Conservation (phyloP, 2,329 filamentous ascomycete genomes). For the Aureobasidium sp. region DNA sequence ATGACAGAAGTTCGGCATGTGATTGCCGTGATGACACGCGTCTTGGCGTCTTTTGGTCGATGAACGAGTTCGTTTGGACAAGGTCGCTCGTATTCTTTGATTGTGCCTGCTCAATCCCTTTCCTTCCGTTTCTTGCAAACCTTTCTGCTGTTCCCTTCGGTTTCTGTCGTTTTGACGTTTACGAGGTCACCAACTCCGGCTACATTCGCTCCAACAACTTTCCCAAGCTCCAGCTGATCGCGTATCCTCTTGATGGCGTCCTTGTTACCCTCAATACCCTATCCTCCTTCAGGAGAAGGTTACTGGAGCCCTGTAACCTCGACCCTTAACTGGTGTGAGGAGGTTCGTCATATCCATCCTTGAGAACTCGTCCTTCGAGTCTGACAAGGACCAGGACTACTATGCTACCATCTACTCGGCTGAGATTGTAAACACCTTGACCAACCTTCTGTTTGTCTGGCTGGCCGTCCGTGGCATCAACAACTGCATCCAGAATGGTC, state of each 20-base stretch:
- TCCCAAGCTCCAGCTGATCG: background rate
- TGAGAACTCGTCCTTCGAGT: background rate
- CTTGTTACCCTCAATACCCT: conserved; percentile 40
- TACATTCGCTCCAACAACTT: background rate
- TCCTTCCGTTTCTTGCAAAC: background rate
- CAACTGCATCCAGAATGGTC: conserved; percentile 64
- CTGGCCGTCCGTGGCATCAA: conserved; percentile 68
- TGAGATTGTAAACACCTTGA: conserved; percentile 72
- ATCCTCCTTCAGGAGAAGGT: conserved; percentile 48
- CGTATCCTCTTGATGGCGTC: conserved; percentile 24
- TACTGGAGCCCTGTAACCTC: conserved; percentile 66
- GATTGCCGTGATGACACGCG: conserved; percentile 11
- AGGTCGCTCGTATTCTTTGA: background rate
- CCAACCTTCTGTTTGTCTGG: conserved; percentile 74
- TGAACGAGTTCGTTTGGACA: background rate
- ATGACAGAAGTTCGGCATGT: conserved; percentile 1
- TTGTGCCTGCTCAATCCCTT: background rate
- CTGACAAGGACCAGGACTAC: conserved; percentile 52
- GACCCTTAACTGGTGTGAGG: conserved; percentile 75
- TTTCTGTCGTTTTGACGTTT: background rate
- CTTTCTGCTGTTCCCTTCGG: background rate
- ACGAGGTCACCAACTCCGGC: background rate
- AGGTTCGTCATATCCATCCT: conserved; percentile 41
- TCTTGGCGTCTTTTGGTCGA: conserved; percentile 5
- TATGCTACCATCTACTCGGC: conserved; percentile 69